Percentiles rank a stretch among this genome's conserved stretches.
Evolutionary conservation across 495 filamentous ascomycete genomes (phyloP).

Genomic region (Neurospora sp.): DNA sequence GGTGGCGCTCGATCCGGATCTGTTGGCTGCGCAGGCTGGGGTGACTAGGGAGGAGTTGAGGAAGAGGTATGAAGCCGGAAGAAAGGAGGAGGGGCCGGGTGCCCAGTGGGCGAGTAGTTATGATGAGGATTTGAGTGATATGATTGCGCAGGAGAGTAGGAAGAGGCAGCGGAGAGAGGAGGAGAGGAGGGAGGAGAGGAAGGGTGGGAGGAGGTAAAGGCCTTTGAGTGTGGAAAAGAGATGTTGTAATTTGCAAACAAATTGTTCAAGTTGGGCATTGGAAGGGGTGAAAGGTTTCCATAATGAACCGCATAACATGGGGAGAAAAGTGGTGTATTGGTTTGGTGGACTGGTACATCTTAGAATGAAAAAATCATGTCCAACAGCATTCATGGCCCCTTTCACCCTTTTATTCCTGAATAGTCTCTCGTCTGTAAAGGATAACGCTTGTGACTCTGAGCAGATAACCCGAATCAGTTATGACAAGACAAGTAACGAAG

Average conservation of each 20-base stretch:
- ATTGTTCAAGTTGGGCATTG: background rate
- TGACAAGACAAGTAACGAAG: no score
- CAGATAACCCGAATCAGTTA: no score
- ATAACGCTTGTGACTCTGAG: no score
- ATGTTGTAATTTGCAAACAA: background rate
- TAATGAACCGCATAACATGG: background rate
- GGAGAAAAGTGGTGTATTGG: background rate
- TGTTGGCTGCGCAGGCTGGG: constrained; percentile 58
- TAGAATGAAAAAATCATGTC: background rate
- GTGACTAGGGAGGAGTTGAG: constrained; percentile 52
- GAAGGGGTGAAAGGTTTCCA: background rate
- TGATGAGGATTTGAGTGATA: constrained; percentile 89
- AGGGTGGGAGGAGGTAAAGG: constrained; percentile 9
- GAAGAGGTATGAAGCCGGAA: constrained; percentile 62
- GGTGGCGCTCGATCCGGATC: constrained; percentile 77
- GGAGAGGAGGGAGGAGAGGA: constrained; percentile 50
- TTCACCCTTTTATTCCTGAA: no score
- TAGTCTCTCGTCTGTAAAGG: no score
- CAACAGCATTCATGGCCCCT: background rate
- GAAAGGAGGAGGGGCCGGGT: constrained; percentile 54
- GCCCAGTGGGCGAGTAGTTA: constrained; percentile 55
- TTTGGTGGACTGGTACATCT: background rate
- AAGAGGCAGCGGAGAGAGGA: constrained; percentile 83
- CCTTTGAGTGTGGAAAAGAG: background rate
- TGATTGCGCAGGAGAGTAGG: constrained; percentile 90